Evolutionary conservation across 2,329 filamentous ascomycete species (phyloP), one percentile per base, ranked within the genome.

Genomic region (Calonectria pteridis): DNA sequence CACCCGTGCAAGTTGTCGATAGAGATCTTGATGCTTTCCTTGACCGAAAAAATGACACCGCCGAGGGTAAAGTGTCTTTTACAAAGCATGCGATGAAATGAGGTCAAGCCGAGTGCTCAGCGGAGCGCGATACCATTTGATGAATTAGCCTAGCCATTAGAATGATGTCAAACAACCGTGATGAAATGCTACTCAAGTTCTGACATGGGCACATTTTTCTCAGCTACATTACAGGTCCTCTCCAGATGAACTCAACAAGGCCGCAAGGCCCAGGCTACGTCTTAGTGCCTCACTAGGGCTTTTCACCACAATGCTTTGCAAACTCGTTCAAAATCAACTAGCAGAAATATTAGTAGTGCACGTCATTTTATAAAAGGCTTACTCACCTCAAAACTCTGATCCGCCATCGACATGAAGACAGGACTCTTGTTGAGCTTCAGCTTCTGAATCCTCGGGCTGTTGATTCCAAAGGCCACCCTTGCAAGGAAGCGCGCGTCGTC

Each of bases 401-500:
- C 86, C 31, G 85, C 87, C 84, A 92, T 85, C 5, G 87, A 90
- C 58, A 86, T 87, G 78, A 91, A 92, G 0, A 88, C 84, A 0
- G 73, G 40, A 10, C 80, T 80, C 65, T 83, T 88, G 16, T 86
- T 83, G 37, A 92, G 76, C 78, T 87, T 89, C 67, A 91, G 79
- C 46, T 84, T 81, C 6, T 82, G 85, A 0, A 91, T 85, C 1
- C 90, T 83, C 0, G 91, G 91, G 76, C 90, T 93, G 55, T 84
- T 85, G 78, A 93, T 92, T 0, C 91, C 91, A 79, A 92, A 93
- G 0, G 91, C 91, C 5, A 93, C 83, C 26, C 89, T 86, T 0
- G 91, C 90, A 33, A 93, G 82, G 75, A 92, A 89, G 16, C 91
- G 82, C 2, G 91, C 85, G 78, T 93, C 91, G 59, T 93, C 89